These are phyloP conservation scores for Populus hybrid DNA, from an alignment of 441 rosid genomes.

Conservation along the genomic window DNA sequence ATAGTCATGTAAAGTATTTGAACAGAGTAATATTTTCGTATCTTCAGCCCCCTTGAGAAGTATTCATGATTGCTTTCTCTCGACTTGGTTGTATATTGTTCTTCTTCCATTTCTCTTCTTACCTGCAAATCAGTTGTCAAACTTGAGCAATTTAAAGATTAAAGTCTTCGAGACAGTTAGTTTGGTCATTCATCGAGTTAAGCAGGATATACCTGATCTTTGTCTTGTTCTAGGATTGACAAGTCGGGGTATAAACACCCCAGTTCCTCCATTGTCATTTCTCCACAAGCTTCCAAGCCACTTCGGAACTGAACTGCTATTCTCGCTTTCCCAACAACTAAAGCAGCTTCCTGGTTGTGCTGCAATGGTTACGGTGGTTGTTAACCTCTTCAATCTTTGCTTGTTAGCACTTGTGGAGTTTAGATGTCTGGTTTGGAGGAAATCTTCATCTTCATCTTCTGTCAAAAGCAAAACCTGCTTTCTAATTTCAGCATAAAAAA, in stretches of 20 bases:
- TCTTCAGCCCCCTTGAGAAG: no score
- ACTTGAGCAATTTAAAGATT: no score
- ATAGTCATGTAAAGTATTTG: no score
- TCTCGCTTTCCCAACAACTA: slow-evolving; percentile 23
- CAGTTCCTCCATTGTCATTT: slow-evolving; percentile 40
- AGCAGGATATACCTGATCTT: slow-evolving; percentile 20
- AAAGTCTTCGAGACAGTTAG: no score
- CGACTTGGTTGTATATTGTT: no score
- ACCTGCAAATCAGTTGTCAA: no score
- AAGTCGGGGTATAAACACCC: slow-evolving; percentile 53
- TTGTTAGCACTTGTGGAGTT: not conserved
- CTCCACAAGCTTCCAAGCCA: slow-evolving; percentile 41
- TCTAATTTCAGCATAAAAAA: slow-evolving; percentile 35
- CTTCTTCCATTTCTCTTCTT: no score
- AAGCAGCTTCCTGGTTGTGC: slow-evolving; percentile 27
- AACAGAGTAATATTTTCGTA: no score
- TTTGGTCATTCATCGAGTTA: no score
- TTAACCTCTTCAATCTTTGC: slow-evolving; percentile 6
- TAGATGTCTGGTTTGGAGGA: not conserved
- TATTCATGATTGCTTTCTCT: no score
- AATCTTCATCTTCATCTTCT: slow-evolving; percentile 40
- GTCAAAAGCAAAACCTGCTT: slow-evolving; percentile 46
- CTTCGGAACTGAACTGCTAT: slow-evolving; percentile 18
- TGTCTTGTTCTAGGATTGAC: slow-evolving; percentile 32
- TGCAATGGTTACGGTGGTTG: slow-evolving; percentile 5